Evolutionary conservation across 78 protist genomes (phyloP), one percentile per base, ranked within the genome.

Genomic region (Dictyostelium citrinum): DNA sequence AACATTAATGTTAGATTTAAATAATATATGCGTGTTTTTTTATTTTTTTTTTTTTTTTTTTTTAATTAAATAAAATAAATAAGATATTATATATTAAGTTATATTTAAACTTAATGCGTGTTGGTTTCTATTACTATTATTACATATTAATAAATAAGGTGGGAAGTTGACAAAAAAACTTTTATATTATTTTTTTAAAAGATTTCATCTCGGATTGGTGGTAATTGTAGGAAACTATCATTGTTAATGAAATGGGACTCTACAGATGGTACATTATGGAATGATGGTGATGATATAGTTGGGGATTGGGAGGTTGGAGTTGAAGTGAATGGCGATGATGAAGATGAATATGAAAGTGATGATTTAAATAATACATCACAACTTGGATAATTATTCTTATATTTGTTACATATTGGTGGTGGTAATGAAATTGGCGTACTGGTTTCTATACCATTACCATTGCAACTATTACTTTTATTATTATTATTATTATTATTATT

Each of bases 151-250:
- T 55, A 55, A 55, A 49, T 49, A 49, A 49, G 60, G 20, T 3
- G 17, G 17, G 60, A n/a, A n/a, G 22, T 49, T 49, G 64, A 55
- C 22, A 55, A 49, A 39, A 39, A 55, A 3, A 20, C 64, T 20
- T 55, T 55, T 49, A 49, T 14, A 49, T 24, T 49, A 49, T 14
- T 16, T 24, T 64, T 27, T 70, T 70, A 70, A 31, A 70, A 70
- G 22, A 70, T 70, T 70, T 70, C 77, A 33, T 70, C 77, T 70
- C 77, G 35, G 43, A 70, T 70, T 70, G 77, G 77, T 12, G 77
- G 77, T 33, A 70, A 70, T 33, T 70, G 77, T 0, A 70, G 9
- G 10, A 31, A 31, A 17, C 45, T 33, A 33, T 27, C 77, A 31
- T 27, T 16, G 20, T 14, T 70, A 3, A 64, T 64, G 5, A 64